Evolutionary conservation across 2,329 filamentous ascomycete genomes (phyloP).

Genomic region (Paracamarosporium sp.): DNA sequence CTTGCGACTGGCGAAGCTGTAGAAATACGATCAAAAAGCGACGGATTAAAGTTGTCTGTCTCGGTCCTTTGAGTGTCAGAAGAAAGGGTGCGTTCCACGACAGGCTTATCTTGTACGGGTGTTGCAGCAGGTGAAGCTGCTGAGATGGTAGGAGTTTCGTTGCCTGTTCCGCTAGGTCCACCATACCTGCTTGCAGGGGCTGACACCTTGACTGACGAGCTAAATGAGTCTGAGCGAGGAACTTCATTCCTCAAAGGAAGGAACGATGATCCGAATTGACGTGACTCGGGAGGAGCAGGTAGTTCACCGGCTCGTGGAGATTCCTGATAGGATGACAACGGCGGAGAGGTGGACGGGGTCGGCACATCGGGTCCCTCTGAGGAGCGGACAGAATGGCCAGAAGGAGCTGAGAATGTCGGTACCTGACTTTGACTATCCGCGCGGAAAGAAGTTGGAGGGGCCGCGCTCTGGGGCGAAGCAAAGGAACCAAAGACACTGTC

Average conservation of each 20-base stretch:
- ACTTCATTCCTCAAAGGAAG: conserved; percentile 70
- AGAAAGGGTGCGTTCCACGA: conserved; percentile 34
- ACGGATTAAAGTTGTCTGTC: conserved; percentile 42
- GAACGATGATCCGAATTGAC: conserved; percentile 79
- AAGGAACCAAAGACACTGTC: conserved; percentile 85
- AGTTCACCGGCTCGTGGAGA: conserved; percentile 64
- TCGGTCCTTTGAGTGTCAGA: conserved; percentile 42
- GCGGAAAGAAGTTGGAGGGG: conserved; percentile 68
- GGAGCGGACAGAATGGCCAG: conserved; percentile 52
- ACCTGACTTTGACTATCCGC: conserved; percentile 52
- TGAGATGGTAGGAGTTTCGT: conserved; percentile 54
- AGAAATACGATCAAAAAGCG: conserved; percentile 46
- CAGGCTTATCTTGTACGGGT: conserved; percentile 58
- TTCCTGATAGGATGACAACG: conserved; percentile 60
- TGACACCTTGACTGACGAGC: conserved; percentile 79
- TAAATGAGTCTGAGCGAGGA: conserved; percentile 69
- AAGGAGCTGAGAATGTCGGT: conserved; percentile 48
- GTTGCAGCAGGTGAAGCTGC: conserved; percentile 54
- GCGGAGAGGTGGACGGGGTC: conserved; percentile 69
- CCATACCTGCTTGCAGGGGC: conserved; percentile 73
- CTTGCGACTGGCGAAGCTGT: conserved; percentile 50
- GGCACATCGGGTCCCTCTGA: conserved; percentile 58
- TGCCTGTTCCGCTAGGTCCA: conserved; percentile 55
- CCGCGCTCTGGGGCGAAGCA: conserved; percentile 51
- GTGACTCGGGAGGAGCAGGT: conserved; percentile 72